Evolutionary conservation across 164 flowering plant species (phyloP).

Genomic region (Euptelea pleiosperma): DNA sequence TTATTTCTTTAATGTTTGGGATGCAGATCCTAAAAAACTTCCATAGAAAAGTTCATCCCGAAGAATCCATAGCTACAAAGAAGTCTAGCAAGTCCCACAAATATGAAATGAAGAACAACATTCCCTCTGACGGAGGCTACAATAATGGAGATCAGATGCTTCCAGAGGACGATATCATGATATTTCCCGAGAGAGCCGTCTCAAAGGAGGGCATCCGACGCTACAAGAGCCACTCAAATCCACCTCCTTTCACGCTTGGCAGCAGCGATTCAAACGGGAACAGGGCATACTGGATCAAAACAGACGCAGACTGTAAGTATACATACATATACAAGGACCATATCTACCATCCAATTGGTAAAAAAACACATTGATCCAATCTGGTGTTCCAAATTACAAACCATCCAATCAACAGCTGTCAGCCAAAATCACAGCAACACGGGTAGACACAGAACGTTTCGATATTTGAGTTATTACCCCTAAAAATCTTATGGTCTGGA

Average conservation of each 20-base stretch:
- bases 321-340: neutral
- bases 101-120: conserved; percentile 31
- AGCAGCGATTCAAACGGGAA: conserved; percentile 46
- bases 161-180: conserved; percentile 35
- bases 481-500: too few relatives aligned
- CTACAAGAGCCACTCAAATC: conserved; percentile 34
- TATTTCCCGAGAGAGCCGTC: conserved; percentile 30
- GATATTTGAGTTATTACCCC: too few relatives aligned
- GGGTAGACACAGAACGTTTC: too few relatives aligned
- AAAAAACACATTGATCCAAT: neutral
- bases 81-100: conserved; percentile 29
- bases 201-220: conserved; percentile 29
- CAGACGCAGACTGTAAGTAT: conserved; percentile 88
- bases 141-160: conserved; percentile 24
- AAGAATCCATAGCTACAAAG: conserved; percentile 29
- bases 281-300: conserved; percentile 75
- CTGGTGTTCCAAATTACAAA: neutral
- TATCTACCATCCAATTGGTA: neutral
- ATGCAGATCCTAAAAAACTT: conserved; percentile 77
- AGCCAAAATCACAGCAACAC: too few relatives aligned
- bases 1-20: conserved; percentile 5
- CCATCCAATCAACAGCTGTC: too few relatives aligned
- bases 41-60: conserved; percentile 80
- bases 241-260: conserved; percentile 24
- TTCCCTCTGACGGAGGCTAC: conserved; percentile 16